A percentile compares a stretch with the other conserved stretches of the same genome.
These are phyloP conservation scores for Podaxis carcinomalis DNA, from an alignment of 768 basidiomycete genomes.

Conservation along the genomic window DNA sequence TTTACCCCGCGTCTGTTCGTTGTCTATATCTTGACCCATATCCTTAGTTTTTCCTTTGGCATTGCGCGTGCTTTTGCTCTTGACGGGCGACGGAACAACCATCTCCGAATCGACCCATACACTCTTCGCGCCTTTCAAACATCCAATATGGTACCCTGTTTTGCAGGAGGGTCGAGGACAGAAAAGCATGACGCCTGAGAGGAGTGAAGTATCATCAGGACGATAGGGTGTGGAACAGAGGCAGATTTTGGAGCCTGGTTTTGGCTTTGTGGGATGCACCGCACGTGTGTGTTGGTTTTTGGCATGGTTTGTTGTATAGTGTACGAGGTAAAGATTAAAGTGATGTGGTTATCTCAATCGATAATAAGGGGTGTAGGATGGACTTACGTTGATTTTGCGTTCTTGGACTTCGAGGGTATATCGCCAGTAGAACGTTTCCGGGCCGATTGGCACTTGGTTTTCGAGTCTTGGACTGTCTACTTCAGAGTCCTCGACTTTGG, in stretches of 20 bases:
- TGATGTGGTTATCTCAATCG: background rate
- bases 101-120: conserved; percentile 18
- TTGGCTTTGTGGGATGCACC: conserved; percentile 30
- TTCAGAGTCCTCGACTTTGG: conserved; percentile 28
- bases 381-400: conserved; percentile 31
- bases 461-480: conserved; percentile 2
- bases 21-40: background rate
- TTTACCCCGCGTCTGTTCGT: background rate
- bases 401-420: conserved; percentile 35
- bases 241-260: conserved; percentile 34
- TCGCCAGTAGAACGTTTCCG: conserved; percentile 42
- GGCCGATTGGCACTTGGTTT: conserved; percentile 36
- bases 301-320: background rate
- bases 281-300: background rate
- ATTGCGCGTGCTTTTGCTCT: background rate
- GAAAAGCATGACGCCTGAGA: conserved; percentile 41
- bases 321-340: background rate
- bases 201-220: conserved; percentile 28
- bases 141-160: conserved; percentile 43
- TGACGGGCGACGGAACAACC: background rate
- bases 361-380: background rate
- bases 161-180: conserved; percentile 50
- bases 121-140: conserved; percentile 28
- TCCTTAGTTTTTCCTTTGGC: background rate
- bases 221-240: conserved; percentile 43